Percentiles rank a stretch among this genome's conserved stretches.
Conservation (phyloP, 2,329 filamentous ascomycete species). For the Scolecobasidium constrictum region DNA sequence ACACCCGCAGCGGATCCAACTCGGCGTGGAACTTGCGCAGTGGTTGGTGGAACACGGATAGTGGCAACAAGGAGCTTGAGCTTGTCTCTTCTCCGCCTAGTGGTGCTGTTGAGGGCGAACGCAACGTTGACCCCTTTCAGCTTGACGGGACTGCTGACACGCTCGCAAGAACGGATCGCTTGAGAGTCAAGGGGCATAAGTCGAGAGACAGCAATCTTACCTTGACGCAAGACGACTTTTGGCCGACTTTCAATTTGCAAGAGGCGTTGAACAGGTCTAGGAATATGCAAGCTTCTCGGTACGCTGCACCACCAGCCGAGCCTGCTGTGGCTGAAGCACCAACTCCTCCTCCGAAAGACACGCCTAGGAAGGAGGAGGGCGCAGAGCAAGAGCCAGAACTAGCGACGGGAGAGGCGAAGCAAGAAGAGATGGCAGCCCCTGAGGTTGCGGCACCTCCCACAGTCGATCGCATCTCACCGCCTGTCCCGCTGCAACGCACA, state of each 20-base stretch:
- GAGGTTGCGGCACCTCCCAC: neutral
- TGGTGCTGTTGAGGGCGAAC: neutral
- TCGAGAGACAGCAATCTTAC: slow-evolving; percentile 34
- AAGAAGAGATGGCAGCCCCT: neutral
- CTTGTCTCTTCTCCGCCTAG: neutral
- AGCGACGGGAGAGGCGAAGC: neutral
- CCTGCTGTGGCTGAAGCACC: slow-evolving; percentile 21
- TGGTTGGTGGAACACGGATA: slow-evolving; percentile 2
- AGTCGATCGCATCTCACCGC: neutral
- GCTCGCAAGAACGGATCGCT: slow-evolving; percentile 7
- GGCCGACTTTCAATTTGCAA: slow-evolving; percentile 29
- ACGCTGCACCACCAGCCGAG: slow-evolving; percentile 22
- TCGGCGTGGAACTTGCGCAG: neutral
- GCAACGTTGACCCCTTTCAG: slow-evolving; percentile 3
- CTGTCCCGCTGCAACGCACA: slow-evolving; percentile 1
- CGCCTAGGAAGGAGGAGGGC: slow-evolving; percentile 17
- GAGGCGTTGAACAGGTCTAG: slow-evolving; percentile 27
- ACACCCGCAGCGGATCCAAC: neutral
- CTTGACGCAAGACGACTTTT: slow-evolving; percentile 39
- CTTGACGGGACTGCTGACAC: slow-evolving; percentile 7
- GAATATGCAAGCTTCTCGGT: slow-evolving; percentile 29
- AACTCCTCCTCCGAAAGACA: neutral
- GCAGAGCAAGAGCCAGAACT: slow-evolving; percentile 14
- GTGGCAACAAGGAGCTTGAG: slow-evolving; percentile 3
- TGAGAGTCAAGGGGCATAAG: slow-evolving; percentile 22